Evolutionary conservation across 2,329 filamentous ascomycete species (phyloP).

Genomic region (Colletotrichum falcatum): DNA sequence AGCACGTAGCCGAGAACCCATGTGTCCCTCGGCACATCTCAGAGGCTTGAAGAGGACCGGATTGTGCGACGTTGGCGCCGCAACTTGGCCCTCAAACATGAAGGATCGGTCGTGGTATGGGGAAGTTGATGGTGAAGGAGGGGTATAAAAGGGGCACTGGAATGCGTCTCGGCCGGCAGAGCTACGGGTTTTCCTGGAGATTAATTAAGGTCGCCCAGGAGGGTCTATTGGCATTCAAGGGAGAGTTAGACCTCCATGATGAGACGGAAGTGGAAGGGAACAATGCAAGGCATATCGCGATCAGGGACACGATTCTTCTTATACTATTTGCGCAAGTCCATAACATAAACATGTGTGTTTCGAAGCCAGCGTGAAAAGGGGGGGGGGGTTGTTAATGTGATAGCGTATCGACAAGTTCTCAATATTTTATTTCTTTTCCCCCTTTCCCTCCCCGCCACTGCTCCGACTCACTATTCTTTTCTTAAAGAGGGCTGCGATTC

Average conservation of each 20-base stretch:
- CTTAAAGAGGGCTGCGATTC: background rate
- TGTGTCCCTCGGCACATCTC: conserved; percentile 4
- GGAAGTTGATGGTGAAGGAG: background rate
- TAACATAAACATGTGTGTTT: conserved; percentile 12
- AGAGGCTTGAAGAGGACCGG: background rate
- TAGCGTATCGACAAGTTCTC: background rate
- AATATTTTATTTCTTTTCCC: background rate
- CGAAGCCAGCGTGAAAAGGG: background rate
- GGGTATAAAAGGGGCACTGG: conserved; percentile 19
- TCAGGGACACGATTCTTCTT: background rate
- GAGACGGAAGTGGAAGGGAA: background rate
- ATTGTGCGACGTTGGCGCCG: background rate
- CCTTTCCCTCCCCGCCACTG: background rate
- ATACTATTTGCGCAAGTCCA: background rate
- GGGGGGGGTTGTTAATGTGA: background rate
- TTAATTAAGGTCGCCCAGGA: conserved; percentile 29
- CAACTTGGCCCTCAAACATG: background rate
- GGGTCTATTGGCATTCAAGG: conserved; percentile 31
- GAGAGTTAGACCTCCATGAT: conserved; percentile 27
- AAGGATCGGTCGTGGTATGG: conserved; percentile 1
- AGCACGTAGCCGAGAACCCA: background rate
- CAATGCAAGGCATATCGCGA: background rate
- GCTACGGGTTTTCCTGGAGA: conserved; percentile 34
- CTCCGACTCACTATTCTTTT: background rate
- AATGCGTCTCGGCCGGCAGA: conserved; percentile 22